Conservation (phyloP, 2,329 filamentous ascomycete species). For the Alternaria alternata region DNA sequence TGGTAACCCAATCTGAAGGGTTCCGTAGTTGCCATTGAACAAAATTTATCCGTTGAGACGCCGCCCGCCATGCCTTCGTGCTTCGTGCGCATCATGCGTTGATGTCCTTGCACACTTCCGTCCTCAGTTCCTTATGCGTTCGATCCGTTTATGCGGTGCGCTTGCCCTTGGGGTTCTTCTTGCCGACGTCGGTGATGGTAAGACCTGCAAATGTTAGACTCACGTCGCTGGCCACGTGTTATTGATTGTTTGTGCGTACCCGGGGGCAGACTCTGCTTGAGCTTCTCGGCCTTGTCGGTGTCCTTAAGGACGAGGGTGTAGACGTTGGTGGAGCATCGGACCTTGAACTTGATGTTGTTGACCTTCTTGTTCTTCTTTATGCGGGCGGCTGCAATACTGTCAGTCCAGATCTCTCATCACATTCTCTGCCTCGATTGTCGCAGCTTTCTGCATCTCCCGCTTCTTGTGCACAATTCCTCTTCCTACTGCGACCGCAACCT, state of each 20-base stretch:
- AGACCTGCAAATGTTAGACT: constrained; percentile 55
- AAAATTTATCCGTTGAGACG: constrained; percentile 45
- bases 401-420: constrained; percentile 8
- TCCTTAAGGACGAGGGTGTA: constrained; percentile 99
- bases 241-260: constrained; percentile 67
- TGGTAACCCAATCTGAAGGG: constrained; percentile 32
- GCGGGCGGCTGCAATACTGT: constrained; percentile 54
- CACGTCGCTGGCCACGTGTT: neutral
- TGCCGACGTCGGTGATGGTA: constrained; percentile 66
- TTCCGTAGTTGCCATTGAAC: constrained; percentile 44
- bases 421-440: neutral
- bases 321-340: constrained; percentile 94
- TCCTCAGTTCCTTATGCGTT: constrained; percentile 14
- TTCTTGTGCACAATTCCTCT: constrained; percentile 12
- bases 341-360: constrained; percentile 99
- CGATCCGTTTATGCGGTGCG: constrained; percentile 43
- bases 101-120: constrained; percentile 17
- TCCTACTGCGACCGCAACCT: constrained; percentile 12
- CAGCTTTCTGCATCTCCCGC: constrained; percentile 1
- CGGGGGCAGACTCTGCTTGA: constrained; percentile 98
- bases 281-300: constrained; percentile 99
- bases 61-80: constrained; percentile 38
- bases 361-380: constrained; percentile 89
- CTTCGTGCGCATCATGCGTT: constrained; percentile 23
- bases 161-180: constrained; percentile 69